Base-by-base conservation (phyloP, 148 eudicot genomes). In the Rhododendron vialii region DNA sequence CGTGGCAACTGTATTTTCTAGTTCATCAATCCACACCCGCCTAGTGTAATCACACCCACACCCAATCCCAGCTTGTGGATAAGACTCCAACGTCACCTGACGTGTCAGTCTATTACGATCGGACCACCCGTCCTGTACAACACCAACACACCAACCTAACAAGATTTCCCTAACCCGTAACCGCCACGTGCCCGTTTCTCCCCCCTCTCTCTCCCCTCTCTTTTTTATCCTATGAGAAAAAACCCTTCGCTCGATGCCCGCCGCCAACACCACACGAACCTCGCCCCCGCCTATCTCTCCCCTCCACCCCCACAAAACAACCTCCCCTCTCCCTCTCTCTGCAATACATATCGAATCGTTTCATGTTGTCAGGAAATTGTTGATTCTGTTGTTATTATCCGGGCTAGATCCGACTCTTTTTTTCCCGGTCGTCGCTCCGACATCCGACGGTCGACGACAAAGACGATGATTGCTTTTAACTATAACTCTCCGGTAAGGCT, bases 161-260 rank as follows among this genome's bases (percentile, higher is more conserved):
- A 6, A 12, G n/a, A 5, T 50, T 88, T 65, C 89, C 93, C 92
- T 84, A 90, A 88, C 87, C 48, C 41, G 38, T 17, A 4, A 88
- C 91, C 89, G 90, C 61, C 91, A 89, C 90, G 92, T 90, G 93
- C 82, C 92, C 53, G 88, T 76, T 6, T 24, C 84, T 24, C 50
- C 51, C 38, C 15, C 61, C 14, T 24, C 20, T 78, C 11, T 77
- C 43, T 18, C 17, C 74, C 13, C 79, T 7, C 51, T 3, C 38
- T 71, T n/a, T 30, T 55, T 45, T 63, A 33, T 73, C 30, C 81
- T 3, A 38, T 50, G 7, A 47, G 50, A 9, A 48, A 3, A 67
- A 67, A 67, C 73, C 73, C 18, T 30, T 51, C 12, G 3, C 6
- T 36, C 57, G 26, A 55, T 1, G 51, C 30, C 55, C 38, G 41